These are phyloP conservation scores for Rubroshorea leprosula DNA, from an alignment of 345 rosid species.

Conservation along the genomic window DNA sequence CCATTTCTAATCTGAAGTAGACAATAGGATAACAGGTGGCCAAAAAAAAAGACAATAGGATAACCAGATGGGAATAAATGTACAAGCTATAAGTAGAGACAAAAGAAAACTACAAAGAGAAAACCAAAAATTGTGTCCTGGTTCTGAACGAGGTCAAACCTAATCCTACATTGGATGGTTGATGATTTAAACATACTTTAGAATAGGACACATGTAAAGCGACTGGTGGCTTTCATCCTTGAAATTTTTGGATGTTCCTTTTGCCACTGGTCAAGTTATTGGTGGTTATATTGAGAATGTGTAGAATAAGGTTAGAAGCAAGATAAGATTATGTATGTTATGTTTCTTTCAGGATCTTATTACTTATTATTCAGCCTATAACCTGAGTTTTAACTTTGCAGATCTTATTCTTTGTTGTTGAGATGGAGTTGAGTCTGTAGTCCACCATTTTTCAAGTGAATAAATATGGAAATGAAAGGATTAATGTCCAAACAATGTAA, in stretches of 20 bases:
- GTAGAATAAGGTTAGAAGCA: slow-evolving; percentile 11
- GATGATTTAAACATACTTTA: slow-evolving; percentile 9
- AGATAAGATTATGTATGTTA: slow-evolving; percentile 31
- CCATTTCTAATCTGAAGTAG: neutral
- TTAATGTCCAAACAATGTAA: neutral
- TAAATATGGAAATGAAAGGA: slow-evolving; percentile 4
- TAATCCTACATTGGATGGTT: slow-evolving; percentile 16
- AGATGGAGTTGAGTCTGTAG: slow-evolving; percentile 13
- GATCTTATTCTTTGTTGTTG: slow-evolving; percentile 12
- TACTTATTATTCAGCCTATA: slow-evolving; percentile 7
- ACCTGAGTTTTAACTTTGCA: slow-evolving; percentile 11
- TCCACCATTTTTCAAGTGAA: slow-evolving; percentile 8
- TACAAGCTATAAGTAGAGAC: slow-evolving; percentile 25
- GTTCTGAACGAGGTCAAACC: slow-evolving; percentile 23
- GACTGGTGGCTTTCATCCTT: slow-evolving; percentile 4
- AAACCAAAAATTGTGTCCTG: slow-evolving; percentile 19
- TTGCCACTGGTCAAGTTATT: slow-evolving; percentile 17
- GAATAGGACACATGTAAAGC: slow-evolving; percentile 5
- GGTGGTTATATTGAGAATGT: slow-evolving; percentile 16
- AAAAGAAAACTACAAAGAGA: slow-evolving; percentile 16
- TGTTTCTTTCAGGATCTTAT: slow-evolving; percentile 18
- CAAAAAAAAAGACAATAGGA: slow-evolving; percentile 19
- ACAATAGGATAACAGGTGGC: neutral
- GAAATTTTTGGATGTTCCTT: slow-evolving; percentile 9
- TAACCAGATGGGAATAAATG: slow-evolving; percentile 14